These are phyloP conservation scores for Xylaria sp. DNA, from an alignment of 495 filamentous ascomycete species.

Conservation along the genomic window DNA sequence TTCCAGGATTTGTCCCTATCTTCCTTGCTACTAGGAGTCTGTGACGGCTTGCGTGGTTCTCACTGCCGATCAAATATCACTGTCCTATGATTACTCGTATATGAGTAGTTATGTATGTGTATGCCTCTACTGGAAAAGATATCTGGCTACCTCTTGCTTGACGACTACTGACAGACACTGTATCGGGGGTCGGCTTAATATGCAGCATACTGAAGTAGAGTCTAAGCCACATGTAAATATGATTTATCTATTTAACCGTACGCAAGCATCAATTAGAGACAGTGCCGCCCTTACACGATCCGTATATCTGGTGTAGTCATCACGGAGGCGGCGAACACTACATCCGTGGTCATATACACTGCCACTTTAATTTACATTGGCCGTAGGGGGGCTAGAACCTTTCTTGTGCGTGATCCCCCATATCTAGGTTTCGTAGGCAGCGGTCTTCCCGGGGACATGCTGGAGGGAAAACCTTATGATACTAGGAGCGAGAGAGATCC, in stretches of 20 bases:
- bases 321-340: constrained; percentile 2
- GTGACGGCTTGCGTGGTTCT: not conserved
- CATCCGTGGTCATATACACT: not conserved
- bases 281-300: not conserved
- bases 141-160: not conserved
- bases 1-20: not conserved
- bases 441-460: constrained; percentile 11
- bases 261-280: not conserved
- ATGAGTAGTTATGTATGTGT: not conserved
- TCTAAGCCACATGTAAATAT: not conserved
- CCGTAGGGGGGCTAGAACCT: not conserved
- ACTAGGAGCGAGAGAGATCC: not conserved
- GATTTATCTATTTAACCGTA: not conserved
- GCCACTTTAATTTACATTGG: not conserved
- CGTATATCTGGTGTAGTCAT: not conserved
- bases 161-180: not conserved
- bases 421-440: constrained; percentile 21
- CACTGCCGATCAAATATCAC: not conserved
- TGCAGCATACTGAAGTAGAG: not conserved
- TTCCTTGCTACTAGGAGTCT: not conserved
- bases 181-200: not conserved
- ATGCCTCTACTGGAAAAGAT: not conserved
- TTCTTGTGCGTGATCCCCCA: not conserved
- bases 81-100: not conserved
- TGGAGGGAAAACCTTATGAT: constrained; percentile 14